These are phyloP conservation scores for Yamadazyma ubonensis DNA, from an alignment of 805 yeast species.

Conservation along the genomic window DNA sequence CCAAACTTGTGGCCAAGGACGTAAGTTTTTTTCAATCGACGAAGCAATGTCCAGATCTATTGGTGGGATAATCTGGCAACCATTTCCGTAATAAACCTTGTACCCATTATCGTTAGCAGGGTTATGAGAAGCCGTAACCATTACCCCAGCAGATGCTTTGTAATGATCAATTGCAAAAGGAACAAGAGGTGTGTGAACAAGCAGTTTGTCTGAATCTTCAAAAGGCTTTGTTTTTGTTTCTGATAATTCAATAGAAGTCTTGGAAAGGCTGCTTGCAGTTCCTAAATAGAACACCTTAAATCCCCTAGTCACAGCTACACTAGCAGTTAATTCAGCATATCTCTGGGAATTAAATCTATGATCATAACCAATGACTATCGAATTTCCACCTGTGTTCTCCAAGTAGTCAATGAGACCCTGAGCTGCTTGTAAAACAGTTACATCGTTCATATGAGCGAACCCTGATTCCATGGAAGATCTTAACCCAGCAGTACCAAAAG, in stretches of 20 bases:
- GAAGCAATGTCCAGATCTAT: conserved; percentile 73
- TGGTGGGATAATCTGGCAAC: conserved; percentile 95
- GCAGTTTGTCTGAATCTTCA: conserved; percentile 10
- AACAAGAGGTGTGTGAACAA: conserved; percentile 84
- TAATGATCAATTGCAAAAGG: conserved; percentile 76
- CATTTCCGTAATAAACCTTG: conserved; percentile 90
- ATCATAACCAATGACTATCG: conserved; percentile 86
- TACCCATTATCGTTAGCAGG: conserved; percentile 89
- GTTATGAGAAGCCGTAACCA: conserved; percentile 90
- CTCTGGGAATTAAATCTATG: conserved; percentile 78
- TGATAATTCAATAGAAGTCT: conserved; percentile 19
- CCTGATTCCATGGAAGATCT: conserved; percentile 91
- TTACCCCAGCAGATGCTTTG: conserved; percentile 75
- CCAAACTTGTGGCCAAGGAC: conserved; percentile 59
- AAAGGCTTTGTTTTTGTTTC: not conserved
- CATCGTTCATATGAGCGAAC: conserved; percentile 81
- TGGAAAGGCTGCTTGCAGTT: conserved; percentile 24
- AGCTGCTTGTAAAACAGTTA: conserved; percentile 86
- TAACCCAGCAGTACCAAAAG: conserved; percentile 93
- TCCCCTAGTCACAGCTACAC: conserved; percentile 67
- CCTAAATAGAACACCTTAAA: conserved; percentile 68
- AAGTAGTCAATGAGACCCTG: conserved; percentile 70
- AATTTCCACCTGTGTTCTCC: conserved; percentile 18
- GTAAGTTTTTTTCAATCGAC: conserved; percentile 57
- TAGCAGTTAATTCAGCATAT: conserved; percentile 78